A percentile compares a stretch with the other conserved stretches of the same genome.
Evolutionary conservation across 2,329 filamentous ascomycete species (phyloP).

Genomic region (Kalaharituber pfeilii): DNA sequence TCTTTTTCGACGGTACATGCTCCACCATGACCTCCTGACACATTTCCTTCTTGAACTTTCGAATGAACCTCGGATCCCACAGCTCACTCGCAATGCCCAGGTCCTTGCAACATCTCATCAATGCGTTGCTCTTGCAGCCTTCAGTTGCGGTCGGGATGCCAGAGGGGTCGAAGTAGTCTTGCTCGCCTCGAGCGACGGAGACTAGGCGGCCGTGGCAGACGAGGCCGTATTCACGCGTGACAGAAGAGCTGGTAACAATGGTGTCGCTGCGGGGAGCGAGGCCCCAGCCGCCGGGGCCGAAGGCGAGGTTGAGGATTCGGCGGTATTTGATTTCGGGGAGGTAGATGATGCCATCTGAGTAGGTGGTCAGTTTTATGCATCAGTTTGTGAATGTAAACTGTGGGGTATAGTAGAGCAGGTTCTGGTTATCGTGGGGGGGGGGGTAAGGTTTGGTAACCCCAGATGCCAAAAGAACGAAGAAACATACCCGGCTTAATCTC

Average conservation of each 20-base stretch:
- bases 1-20: conserved; percentile 72
- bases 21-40: conserved; percentile 78
- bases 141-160: conserved; percentile 87
- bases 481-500: conserved; percentile 62
- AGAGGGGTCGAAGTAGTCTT: conserved; percentile 79
- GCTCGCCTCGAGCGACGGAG: conserved; percentile 81
- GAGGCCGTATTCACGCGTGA: conserved; percentile 85
- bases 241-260: conserved; percentile 61
- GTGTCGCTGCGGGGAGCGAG: conserved; percentile 74
- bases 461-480: not conserved
- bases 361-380: not conserved
- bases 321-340: conserved; percentile 97
- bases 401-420: not conserved
- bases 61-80: conserved; percentile 87
- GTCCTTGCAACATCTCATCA: conserved; percentile 98
- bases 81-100: conserved; percentile 85
- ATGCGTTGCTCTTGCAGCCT: conserved; percentile 90
- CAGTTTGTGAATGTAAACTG: too few relatives aligned
- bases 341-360: conserved; percentile 71
- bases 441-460: not conserved
- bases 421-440: not conserved
- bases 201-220: conserved; percentile 76
- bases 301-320: conserved; percentile 71
- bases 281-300: conserved; percentile 92
- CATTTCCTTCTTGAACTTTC: conserved; percentile 57